Percentiles rank a stretch among this genome's conserved stretches.
Conservation (phyloP, 768 basidiomycete species). For the Xanthoconium purpureum region DNA sequence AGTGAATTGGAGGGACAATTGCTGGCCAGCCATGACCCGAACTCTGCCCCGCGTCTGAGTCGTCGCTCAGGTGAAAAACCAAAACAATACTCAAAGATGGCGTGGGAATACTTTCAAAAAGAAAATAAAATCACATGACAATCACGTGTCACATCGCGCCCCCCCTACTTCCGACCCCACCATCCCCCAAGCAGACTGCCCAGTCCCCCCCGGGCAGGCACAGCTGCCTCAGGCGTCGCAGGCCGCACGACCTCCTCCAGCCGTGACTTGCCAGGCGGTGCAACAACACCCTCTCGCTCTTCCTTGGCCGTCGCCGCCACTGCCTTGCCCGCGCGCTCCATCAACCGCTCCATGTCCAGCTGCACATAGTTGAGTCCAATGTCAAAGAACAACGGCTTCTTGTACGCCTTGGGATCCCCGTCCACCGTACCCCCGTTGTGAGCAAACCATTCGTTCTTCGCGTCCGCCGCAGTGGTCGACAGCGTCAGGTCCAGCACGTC, state of each 20-base stretch:
- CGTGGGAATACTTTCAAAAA: conserved; percentile 12
- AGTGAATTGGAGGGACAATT: conserved; percentile 24
- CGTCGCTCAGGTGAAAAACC: conserved; percentile 18
- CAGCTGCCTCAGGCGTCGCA: conserved; percentile 48
- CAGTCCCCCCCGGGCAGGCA: conserved; percentile 51
- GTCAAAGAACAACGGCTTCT: conserved; percentile 92
- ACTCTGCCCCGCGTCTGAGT: conserved; percentile 1
- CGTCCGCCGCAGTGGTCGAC: conserved; percentile 42
- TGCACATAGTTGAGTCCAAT: conserved; percentile 91
- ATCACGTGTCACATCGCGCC: conserved; percentile 2
- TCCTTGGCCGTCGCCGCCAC: conserved; percentile 18
- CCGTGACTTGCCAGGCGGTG: conserved; percentile 47
- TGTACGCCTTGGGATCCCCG: conserved; percentile 47
- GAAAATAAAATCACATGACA: conserved; percentile 16
- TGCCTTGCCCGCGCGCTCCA: conserved; percentile 66
- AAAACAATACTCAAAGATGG: conserved; percentile 14
- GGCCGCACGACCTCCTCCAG: conserved; percentile 48
- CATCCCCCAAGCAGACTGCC: conserved; percentile 73
- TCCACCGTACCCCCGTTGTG: conserved; percentile 64
- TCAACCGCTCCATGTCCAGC: conserved; percentile 75
- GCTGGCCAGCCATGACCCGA: conserved; percentile 22
- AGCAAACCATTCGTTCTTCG: conserved; percentile 77
- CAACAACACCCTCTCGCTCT: conserved; percentile 14
- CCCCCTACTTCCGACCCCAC: conserved; percentile 55
- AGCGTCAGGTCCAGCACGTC: conserved; percentile 54